phyloP scores from a whole-genome alignment of 2,329 filamentous ascomycete genomes.

The Beauveria rudraprayagi region DNA sequence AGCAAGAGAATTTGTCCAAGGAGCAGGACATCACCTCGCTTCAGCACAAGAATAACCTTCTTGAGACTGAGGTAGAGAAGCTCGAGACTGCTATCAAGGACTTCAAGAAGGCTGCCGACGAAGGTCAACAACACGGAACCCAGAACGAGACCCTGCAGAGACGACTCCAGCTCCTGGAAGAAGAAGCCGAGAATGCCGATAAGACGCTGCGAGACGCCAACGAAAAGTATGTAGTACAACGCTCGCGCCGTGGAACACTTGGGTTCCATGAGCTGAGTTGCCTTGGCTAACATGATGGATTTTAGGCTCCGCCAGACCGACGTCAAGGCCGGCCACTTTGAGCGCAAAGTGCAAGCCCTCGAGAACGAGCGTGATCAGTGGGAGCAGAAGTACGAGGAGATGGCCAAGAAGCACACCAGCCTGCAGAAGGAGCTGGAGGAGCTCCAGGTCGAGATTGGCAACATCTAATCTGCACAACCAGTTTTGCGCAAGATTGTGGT shows the following conservation, averaged over 20 bases:
- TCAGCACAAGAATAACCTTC: slow-evolving; percentile 86
- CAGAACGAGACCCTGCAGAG: slow-evolving; percentile 89
- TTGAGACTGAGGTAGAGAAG: slow-evolving; percentile 89
- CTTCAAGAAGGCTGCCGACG: slow-evolving; percentile 76
- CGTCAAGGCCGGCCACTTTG: slow-evolving; percentile 97
- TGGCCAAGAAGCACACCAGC: slow-evolving; percentile 77
- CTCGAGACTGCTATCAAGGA: slow-evolving; percentile 77
- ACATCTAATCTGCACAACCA: slow-evolving; percentile 56
- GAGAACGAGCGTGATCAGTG: slow-evolving; percentile 87
- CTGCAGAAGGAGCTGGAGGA: slow-evolving; percentile 88
- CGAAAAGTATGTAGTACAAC: slow-evolving; percentile 70
- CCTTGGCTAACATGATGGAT: slow-evolving; percentile 13
- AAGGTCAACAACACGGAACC: slow-evolving; percentile 73
- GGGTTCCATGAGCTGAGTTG: neutral
- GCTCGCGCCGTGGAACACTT: neutral
- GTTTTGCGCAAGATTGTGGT: neutral
- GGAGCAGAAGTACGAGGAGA: slow-evolving; percentile 98
- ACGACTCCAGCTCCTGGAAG: slow-evolving; percentile 91
- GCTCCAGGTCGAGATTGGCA: slow-evolving; percentile 85
- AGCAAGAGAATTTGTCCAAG: slow-evolving; percentile 92
- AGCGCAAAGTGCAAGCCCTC: slow-evolving; percentile 97
- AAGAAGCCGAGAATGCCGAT: slow-evolving; percentile 94
- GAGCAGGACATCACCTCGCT: slow-evolving; percentile 98
- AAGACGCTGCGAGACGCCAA: slow-evolving; percentile 95
- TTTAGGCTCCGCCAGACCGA: slow-evolving; percentile 93